Evolutionary conservation across 768 basidiomycete genomes (phyloP).

Genomic region (Mycena belliarum): DNA sequence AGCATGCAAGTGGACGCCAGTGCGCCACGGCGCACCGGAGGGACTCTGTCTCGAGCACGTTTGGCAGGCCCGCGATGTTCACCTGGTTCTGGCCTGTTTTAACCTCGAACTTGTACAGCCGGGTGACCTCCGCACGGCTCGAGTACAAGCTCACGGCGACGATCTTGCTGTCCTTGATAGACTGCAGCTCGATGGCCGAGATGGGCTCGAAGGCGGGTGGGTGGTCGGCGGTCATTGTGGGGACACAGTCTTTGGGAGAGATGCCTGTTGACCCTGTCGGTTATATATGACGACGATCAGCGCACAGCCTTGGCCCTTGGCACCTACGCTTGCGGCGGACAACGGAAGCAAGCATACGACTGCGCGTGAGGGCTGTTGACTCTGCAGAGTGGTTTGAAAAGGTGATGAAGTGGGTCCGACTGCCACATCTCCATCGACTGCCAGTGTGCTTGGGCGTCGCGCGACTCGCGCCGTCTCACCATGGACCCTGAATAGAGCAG

Average conservation of each 20-base stretch:
- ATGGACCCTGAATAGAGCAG: too few relatives aligned
- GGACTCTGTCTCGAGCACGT: constrained; percentile 17
- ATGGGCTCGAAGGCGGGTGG: constrained; percentile 17
- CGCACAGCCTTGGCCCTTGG: too few relatives aligned
- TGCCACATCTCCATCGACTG: too few relatives aligned
- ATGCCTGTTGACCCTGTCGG: too few relatives aligned
- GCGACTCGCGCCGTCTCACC: too few relatives aligned
- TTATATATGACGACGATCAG: too few relatives aligned
- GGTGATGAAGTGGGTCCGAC: too few relatives aligned
- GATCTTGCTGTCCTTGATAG: constrained; percentile 34
- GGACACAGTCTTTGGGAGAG: neutral
- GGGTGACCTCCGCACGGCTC: constrained; percentile 38
- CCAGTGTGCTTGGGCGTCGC: too few relatives aligned
- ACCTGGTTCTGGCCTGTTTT: constrained; percentile 21
- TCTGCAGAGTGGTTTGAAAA: too few relatives aligned
- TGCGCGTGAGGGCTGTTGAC: too few relatives aligned
- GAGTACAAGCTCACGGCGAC: constrained; percentile 36
- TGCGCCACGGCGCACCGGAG: constrained; percentile 15
- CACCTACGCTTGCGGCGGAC: too few relatives aligned
- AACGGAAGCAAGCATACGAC: too few relatives aligned
- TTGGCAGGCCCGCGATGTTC: constrained; percentile 16
- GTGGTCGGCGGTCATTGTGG: constrained; percentile 2
- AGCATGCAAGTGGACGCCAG: neutral
- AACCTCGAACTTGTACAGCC: constrained; percentile 31
- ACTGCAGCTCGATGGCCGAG: constrained; percentile 25